Conservation (phyloP, 371 early-diverging fungal genomes). For the Apophysomyces variabilis region DNA sequence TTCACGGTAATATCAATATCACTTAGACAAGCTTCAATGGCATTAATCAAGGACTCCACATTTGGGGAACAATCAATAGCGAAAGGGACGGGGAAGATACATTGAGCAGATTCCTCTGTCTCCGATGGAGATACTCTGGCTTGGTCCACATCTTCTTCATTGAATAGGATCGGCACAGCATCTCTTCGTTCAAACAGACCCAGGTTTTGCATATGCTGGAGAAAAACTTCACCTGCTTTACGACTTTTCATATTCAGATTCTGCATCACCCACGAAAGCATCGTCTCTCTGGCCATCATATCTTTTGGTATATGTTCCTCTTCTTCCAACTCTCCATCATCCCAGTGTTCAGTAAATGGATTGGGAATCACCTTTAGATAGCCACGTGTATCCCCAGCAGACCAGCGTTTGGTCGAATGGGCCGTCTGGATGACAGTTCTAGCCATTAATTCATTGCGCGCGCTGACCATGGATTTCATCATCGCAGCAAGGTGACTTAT, state of each 20-base stretch:
- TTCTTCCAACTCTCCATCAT: conserved; percentile 25
- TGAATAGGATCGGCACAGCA: conserved; percentile 53
- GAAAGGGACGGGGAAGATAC: conserved; percentile 57
- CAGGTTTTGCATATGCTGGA: conserved; percentile 63
- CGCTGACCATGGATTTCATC: conserved; percentile 39
- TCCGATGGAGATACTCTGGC: neutral
- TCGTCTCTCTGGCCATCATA: conserved; percentile 30
- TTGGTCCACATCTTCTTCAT: neutral
- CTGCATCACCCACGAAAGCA: conserved; percentile 44
- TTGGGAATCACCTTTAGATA: conserved; percentile 35
- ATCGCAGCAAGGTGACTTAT: conserved; percentile 46
- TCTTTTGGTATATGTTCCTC: conserved; percentile 28
- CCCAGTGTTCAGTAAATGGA: conserved; percentile 22
- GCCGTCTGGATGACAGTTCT: conserved; percentile 4
- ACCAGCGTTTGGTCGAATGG: conserved; percentile 19
- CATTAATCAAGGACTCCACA: conserved; percentile 56
- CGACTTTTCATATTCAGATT: conserved; percentile 38
- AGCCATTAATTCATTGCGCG: neutral
- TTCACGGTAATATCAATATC: conserved; percentile 60
- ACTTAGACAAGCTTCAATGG: conserved; percentile 56
- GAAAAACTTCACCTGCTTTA: conserved; percentile 29
- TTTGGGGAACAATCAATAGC: conserved; percentile 55
- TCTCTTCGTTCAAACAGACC: conserved; percentile 61
- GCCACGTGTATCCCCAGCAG: conserved; percentile 32
- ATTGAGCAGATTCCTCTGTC: conserved; percentile 19